Evolutionary conservation across 768 basidiomycete genomes (phyloP).

Genomic region (Calocera cornea): DNA sequence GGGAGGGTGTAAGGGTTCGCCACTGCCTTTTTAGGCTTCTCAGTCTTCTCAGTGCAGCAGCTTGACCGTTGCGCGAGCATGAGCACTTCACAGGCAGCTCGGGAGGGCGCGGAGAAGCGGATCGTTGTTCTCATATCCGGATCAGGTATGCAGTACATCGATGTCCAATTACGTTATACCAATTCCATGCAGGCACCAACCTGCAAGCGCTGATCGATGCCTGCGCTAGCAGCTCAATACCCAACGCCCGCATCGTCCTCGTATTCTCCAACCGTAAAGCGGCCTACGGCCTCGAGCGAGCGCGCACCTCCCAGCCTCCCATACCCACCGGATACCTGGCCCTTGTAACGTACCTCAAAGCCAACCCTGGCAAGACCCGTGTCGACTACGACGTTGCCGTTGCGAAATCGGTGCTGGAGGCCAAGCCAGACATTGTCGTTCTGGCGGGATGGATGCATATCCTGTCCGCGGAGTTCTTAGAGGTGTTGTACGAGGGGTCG

Average conservation of each 20-base stretch:
- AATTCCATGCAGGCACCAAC: constrained; percentile 60
- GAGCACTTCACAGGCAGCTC: background rate
- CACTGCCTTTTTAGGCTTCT: background rate
- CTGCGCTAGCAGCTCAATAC: constrained; percentile 36
- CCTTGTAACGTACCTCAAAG: constrained; percentile 70
- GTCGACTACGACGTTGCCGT: constrained; percentile 77
- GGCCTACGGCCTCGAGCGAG: constrained; percentile 80
- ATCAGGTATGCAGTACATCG: constrained; percentile 32
- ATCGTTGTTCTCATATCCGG: constrained; percentile 54
- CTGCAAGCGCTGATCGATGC: constrained; percentile 94
- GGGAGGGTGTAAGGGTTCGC: background rate
- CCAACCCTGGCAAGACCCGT: constrained; percentile 56
- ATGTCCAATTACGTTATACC: background rate
- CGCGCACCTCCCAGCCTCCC: constrained; percentile 49
- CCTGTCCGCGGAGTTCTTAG: constrained; percentile 66
- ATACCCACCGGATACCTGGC: constrained; percentile 75
- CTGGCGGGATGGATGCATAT: constrained; percentile 99
- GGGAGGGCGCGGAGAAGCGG: constrained; percentile 12
- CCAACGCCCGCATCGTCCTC: constrained; percentile 53
- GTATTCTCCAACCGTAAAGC: constrained; percentile 88
- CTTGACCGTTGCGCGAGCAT: background rate
- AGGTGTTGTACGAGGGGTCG: constrained; percentile 41
- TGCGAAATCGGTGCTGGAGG: constrained; percentile 48
- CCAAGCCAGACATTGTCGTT: constrained; percentile 70
- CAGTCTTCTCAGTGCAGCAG: background rate